phyloP scores from a whole-genome alignment of 1,284 basidiomycete species.

The Ustilago lituana region DNA sequence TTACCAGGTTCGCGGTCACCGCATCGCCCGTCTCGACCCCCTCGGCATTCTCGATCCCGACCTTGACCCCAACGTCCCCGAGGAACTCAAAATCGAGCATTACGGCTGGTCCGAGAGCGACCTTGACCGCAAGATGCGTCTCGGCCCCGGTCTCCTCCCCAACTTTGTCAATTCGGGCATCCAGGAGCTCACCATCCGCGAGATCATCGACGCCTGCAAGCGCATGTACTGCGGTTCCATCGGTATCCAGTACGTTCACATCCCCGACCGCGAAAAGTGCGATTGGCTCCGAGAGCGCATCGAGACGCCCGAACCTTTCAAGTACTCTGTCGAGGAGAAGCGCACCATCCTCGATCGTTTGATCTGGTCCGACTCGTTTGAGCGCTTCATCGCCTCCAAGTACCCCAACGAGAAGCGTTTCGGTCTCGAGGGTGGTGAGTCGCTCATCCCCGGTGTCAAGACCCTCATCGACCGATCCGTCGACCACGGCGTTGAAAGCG shows the following conservation, averaged over 20 bases:
- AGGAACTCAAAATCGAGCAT: conserved; percentile 64
- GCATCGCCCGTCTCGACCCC: conserved; percentile 93
- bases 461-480: conserved; percentile 97
- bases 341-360: conserved; percentile 98
- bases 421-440: conserved; percentile 97
- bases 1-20: conserved; percentile 98
- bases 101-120: conserved; percentile 96
- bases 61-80: conserved; percentile 69
- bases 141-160: conserved; percentile 94
- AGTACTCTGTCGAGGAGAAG: conserved; percentile 97
- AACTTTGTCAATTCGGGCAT: conserved; percentile 86
- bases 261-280: conserved; percentile 97
- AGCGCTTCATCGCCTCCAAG: conserved; percentile 97
- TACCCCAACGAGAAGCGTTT: conserved; percentile 99
- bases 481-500: conserved; percentile 91
- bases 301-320: conserved; percentile 97
- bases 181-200: conserved; percentile 86
- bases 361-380: conserved; percentile 99
- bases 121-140: conserved; percentile 89
- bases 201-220: conserved; percentile 91
- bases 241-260: conserved; percentile 97
- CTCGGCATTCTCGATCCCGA: conserved; percentile 91
- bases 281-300: conserved; percentile 98
- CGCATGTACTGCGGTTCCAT: conserved; percentile 95
- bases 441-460: conserved; percentile 98